These are phyloP conservation scores for Saturnispora hagleri DNA, from an alignment of 805 yeast species.

Conservation along the genomic window DNA sequence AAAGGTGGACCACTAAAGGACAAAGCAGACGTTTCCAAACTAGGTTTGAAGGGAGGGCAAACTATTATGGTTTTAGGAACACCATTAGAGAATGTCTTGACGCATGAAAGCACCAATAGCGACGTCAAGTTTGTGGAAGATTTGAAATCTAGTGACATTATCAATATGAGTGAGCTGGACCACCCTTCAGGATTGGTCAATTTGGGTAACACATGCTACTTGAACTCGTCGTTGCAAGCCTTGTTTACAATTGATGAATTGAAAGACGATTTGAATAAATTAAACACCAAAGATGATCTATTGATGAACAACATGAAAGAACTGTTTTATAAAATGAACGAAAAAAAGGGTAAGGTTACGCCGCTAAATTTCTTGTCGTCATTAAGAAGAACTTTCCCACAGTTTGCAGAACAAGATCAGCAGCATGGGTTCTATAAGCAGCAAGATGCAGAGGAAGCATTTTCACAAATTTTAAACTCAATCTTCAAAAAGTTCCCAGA, in stretches of 20 bases:
- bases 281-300: slow-evolving; percentile 15
- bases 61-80: slow-evolving; percentile 87
- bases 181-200: slow-evolving; percentile 62
- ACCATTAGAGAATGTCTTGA: slow-evolving; percentile 51
- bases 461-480: slow-evolving; percentile 63
- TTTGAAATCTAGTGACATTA: slow-evolving; percentile 24
- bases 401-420: slow-evolving; percentile 69
- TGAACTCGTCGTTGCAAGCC: slow-evolving; percentile 61
- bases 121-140: slow-evolving; percentile 68
- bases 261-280: slow-evolving; percentile 22
- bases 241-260: slow-evolving; percentile 39
- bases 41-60: slow-evolving; percentile 55
- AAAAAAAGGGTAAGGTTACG: slow-evolving; percentile 36
- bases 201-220: slow-evolving; percentile 71
- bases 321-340: slow-evolving; percentile 36
- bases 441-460: slow-evolving; percentile 98
- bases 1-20: slow-evolving; percentile 84
- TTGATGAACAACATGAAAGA: slow-evolving; percentile 31
- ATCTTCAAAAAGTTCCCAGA: slow-evolving; percentile 42
- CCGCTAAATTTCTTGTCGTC: slow-evolving; percentile 62
- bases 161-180: slow-evolving; percentile 16
- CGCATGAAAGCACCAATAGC: slow-evolving; percentile 27
- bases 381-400: slow-evolving; percentile 68
- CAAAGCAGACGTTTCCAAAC: slow-evolving; percentile 40
- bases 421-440: slow-evolving; percentile 70